Conservation (phyloP, 768 basidiomycete genomes). For the Mycena maculata region DNA sequence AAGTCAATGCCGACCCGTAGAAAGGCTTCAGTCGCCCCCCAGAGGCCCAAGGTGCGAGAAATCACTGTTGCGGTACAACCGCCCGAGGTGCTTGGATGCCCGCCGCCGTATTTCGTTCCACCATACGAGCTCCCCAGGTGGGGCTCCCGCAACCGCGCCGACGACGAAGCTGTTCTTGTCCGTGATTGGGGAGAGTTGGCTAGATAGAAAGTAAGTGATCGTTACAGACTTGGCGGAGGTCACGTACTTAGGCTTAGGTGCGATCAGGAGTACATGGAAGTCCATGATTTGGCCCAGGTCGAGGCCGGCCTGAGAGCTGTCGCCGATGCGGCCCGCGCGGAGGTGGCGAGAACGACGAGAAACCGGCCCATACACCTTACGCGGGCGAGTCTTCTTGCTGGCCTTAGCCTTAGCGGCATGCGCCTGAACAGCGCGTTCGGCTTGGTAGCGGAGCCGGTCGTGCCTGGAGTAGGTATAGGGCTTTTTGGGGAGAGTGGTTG, state of each 20-base stretch:
- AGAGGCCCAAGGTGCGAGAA: background rate
- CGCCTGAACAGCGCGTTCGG: background rate
- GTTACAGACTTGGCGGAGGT: background rate
- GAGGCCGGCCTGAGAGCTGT: background rate
- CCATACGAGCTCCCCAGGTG: too few relatives aligned
- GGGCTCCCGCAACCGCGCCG: background rate
- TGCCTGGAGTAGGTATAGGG: background rate
- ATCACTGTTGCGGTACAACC: constrained; percentile 1
- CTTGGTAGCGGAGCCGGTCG: background rate
- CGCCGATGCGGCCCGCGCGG: background rate
- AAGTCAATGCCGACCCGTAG: background rate
- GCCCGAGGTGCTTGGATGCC: background rate
- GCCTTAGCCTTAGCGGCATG: background rate
- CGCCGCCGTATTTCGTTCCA: background rate
- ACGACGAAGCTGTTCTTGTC: background rate
- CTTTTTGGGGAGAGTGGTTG: too few relatives aligned
- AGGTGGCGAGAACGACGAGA: background rate
- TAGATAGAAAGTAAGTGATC: background rate
- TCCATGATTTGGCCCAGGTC: background rate
- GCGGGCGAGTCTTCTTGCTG: background rate
- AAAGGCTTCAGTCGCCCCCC: background rate
- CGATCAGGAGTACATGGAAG: background rate
- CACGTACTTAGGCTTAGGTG: background rate
- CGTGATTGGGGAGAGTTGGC: background rate
- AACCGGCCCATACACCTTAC: background rate